Percentiles rank a stretch among this genome's conserved stretches.
Conservation (phyloP, 306 rosid genomes). For the Vicia villosa region DNA sequence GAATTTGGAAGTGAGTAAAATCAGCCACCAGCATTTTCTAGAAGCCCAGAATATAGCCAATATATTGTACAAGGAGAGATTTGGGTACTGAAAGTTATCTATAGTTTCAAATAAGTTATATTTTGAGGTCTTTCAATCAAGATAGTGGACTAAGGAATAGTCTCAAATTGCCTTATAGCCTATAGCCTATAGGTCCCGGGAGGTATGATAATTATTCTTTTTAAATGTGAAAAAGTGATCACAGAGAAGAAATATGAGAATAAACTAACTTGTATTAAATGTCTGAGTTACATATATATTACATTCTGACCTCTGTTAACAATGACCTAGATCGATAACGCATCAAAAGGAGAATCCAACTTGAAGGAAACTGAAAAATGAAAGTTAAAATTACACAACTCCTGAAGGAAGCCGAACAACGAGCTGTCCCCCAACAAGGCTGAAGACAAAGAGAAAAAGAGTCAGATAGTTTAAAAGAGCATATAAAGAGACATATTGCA, state of each 20-base stretch:
- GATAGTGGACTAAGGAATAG: background rate
- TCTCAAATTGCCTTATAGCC: background rate
- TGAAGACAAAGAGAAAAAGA: constrained; percentile 39
- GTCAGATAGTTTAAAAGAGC: constrained; percentile 34
- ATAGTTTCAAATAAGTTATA: background rate
- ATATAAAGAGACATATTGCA: constrained; percentile 2
- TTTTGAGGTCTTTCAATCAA: background rate
- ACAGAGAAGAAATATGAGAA: background rate
- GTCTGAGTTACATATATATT: constrained; percentile 24
- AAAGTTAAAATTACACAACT: constrained; percentile 51
- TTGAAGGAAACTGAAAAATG: constrained; percentile 28
- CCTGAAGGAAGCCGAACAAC: constrained; percentile 74
- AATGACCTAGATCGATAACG: background rate
- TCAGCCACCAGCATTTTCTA: background rate
- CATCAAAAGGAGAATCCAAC: constrained; percentile 4
- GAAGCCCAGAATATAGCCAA: too few relatives aligned
- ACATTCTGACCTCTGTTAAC: constrained; percentile 32
- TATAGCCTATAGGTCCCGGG: background rate
- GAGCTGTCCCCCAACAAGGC: constrained; percentile 73
- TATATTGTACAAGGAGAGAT: background rate
- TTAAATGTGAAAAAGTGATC: background rate
- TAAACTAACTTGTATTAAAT: background rate
- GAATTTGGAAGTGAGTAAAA: background rate
- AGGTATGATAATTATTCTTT: background rate
- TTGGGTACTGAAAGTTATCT: background rate